Evolutionary conservation across 2,329 filamentous ascomycete genomes (phyloP).

Genomic region (Amesomyces nigricolor): DNA sequence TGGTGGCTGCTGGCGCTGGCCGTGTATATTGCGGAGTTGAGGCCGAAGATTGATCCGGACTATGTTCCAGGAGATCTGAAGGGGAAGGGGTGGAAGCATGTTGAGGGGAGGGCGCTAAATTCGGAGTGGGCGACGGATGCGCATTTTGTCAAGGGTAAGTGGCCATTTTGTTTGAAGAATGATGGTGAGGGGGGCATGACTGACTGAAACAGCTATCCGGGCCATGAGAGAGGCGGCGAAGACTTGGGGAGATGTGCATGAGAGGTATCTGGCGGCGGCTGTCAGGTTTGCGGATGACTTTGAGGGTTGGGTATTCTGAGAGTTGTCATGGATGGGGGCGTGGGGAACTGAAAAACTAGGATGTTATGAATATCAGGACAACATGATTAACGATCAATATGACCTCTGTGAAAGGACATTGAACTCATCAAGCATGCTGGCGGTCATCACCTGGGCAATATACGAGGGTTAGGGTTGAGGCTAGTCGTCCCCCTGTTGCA

Average conservation of each 20-base stretch:
- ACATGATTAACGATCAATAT: no score
- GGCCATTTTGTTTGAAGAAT: neutral
- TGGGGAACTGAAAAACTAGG: no score
- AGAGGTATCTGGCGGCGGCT: slow-evolving; percentile 62
- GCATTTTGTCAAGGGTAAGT: slow-evolving; percentile 76
- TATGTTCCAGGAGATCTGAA: slow-evolving; percentile 57
- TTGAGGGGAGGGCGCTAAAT: slow-evolving; percentile 64
- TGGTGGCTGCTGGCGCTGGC: slow-evolving; percentile 85
- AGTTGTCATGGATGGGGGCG: neutral
- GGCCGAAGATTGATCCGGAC: slow-evolving; percentile 66
- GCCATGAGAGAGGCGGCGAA: slow-evolving; percentile 68
- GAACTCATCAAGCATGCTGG: no score
- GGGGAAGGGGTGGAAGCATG: slow-evolving; percentile 69
- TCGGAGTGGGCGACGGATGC: slow-evolving; percentile 65
- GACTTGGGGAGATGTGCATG: slow-evolving; percentile 67
- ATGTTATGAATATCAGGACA: no score
- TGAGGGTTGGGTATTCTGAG: slow-evolving; percentile 50
- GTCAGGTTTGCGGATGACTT: slow-evolving; percentile 70
- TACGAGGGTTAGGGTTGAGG: no score
- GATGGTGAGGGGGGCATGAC: neutral
- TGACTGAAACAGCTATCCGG: slow-evolving; percentile 50
- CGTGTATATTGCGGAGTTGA: slow-evolving; percentile 68
- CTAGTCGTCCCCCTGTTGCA: no score
- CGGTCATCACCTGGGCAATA: no score
- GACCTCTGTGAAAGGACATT: no score